These are phyloP conservation scores for Adansonia gregorii DNA, from an alignment of 441 rosid species.

Conservation along the genomic window DNA sequence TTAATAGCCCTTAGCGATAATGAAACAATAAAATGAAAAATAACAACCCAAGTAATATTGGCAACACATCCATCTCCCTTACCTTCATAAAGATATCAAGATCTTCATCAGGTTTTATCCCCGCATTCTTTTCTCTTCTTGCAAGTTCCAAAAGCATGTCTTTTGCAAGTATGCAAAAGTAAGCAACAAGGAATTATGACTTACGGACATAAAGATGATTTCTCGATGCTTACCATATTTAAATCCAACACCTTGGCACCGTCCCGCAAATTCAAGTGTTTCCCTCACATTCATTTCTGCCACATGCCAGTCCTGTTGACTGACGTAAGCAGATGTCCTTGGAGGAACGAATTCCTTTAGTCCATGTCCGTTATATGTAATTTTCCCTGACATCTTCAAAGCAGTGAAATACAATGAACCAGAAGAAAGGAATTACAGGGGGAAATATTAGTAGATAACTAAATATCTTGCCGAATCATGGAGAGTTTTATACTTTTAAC, in stretches of 20 bases:
- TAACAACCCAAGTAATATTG: constrained; percentile 6
- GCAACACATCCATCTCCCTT: constrained; percentile 16
- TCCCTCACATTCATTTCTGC: constrained; percentile 97
- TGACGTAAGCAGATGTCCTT: constrained; percentile 89
- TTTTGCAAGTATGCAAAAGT: constrained; percentile 38
- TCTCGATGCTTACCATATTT: constrained; percentile 70
- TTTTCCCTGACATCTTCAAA: constrained; percentile 74
- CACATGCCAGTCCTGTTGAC: constrained; percentile 94
- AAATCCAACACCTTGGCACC: constrained; percentile 96
- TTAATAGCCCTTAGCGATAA: constrained; percentile 28
- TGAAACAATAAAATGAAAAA: constrained; percentile 5
- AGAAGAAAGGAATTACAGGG: background rate
- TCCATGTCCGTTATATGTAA: constrained; percentile 81
- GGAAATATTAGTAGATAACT: background rate
- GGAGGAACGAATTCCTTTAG: constrained; percentile 85
- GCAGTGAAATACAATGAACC: constrained; percentile 22
- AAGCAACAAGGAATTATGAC: constrained; percentile 31
- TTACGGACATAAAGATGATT: constrained; percentile 10
- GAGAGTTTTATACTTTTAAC: background rate
- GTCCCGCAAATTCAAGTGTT: constrained; percentile 84
- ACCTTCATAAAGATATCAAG: constrained; percentile 99
- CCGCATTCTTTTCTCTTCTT: constrained; percentile 90
- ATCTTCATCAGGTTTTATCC: constrained; percentile 96
- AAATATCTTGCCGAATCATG: background rate
- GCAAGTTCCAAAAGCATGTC: constrained; percentile 96